Conservation (phyloP, 805 yeast genomes). For the Ogataea sp. region DNA sequence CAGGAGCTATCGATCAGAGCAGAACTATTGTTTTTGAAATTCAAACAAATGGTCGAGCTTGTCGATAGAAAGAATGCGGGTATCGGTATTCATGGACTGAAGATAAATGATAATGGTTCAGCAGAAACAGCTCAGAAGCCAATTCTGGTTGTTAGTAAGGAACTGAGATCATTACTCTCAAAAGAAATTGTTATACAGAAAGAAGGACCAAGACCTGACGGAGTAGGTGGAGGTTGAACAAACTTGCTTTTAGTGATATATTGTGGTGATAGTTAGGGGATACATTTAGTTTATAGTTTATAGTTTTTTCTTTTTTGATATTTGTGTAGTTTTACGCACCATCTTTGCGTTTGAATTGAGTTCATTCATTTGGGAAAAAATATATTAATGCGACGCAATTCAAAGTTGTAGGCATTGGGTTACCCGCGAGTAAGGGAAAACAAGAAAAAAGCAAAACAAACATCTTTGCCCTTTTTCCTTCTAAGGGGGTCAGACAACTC, state of each 20-base stretch:
- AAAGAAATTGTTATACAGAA: constrained; percentile 54
- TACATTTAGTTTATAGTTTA: too few species aligned
- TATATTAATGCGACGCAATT: too few species aligned
- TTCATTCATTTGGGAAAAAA: too few species aligned
- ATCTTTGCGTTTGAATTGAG: too few species aligned
- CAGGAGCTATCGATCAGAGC: constrained; percentile 76
- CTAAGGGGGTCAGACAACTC: not conserved
- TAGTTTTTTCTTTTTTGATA: too few species aligned
- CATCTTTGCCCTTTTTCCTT: not conserved
- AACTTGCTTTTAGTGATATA: not conserved
- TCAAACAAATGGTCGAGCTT: constrained; percentile 70
- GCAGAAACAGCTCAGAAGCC: too few species aligned
- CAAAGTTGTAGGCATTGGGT: not conserved
- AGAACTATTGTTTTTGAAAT: constrained; percentile 74
- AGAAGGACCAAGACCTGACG: constrained; percentile 22
- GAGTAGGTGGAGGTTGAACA: constrained; percentile 9
- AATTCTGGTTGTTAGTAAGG: constrained; percentile 33
- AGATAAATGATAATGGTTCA: too few species aligned
- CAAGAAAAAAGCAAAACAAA: not conserved
- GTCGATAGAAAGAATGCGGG: constrained; percentile 45
- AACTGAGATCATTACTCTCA: constrained; percentile 52
- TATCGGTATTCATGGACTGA: constrained; percentile 10
- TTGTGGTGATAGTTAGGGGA: not conserved
- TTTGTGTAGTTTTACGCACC: too few species aligned
- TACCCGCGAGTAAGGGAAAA: not conserved